Base-by-base conservation (phyloP, 441 rosid species). In the Adansonia gregorii region DNA sequence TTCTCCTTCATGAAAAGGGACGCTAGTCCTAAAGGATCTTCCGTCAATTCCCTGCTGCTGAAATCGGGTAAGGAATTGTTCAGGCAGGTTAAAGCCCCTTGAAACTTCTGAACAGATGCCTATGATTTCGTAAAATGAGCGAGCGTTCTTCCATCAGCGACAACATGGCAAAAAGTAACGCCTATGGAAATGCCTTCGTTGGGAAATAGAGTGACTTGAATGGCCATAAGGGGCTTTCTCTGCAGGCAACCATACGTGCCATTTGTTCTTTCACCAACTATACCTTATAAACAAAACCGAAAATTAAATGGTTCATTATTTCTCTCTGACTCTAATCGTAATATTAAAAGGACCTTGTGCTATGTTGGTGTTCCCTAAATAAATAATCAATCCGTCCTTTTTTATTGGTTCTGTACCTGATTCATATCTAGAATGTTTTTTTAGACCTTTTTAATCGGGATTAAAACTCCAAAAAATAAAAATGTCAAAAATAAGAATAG, bases 201-300 rank as follows among this genome's bases (percentile, higher is more conserved):
- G 4, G 94, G 92, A 76, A 89, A 88, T 11, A 87, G 15, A 0
- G 92, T 88, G 51, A 88, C 74, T 67, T 90, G 91, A 1, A 92
- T 6, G 8, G 83, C 87, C 56, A 88, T 59, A 31, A 31, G 35
- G 35, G 35, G 35, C 35, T 31, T 31, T 31, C 35, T 31, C 39
- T 31, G 4, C 39, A 31, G 39, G 39, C 2, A 31, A 31, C 35
- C 35, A 31, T 31, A 31, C 2, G 35, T 31, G 35, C 35, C 35
- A 31, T 31, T 31, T 31, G 35, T 31, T 31, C 35, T 31, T 31
- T 31, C 35, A 31, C 35, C 39, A 31, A 31, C 39, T 0, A 31
- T 31, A 31, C 39, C 39, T 31, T 31, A 31, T 31, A 31, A 31
- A 31, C 39, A 31, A 31, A 31, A 31, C 39, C 39, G 39, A 31